phyloP scores from a whole-genome alignment of 371 early-diverging fungal species.

The Capillidium rhysosporum region DNA sequence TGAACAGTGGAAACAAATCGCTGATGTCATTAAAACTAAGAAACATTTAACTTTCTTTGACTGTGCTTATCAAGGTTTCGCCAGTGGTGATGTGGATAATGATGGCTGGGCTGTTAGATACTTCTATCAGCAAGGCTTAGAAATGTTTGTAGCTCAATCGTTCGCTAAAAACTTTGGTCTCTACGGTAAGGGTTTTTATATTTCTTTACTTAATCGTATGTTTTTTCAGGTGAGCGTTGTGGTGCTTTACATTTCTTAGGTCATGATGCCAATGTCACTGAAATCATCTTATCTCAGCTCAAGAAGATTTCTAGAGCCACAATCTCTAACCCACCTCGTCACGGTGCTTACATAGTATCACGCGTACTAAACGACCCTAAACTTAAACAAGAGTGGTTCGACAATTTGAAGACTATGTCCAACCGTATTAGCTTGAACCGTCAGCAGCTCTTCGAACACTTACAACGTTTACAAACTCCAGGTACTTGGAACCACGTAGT shows the following conservation, averaged over 20 bases:
- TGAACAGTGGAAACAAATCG: conserved; percentile 82
- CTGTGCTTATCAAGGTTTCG: conserved; percentile 95
- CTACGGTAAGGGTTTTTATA: conserved; percentile 33
- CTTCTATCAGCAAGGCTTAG: conserved; percentile 78
- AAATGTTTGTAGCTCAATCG: conserved; percentile 72
- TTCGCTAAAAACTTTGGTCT: conserved; percentile 96
- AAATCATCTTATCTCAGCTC: conserved; percentile 54
- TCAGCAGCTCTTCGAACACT: conserved; percentile 31
- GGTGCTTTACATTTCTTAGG: conserved; percentile 34
- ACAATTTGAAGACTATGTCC: conserved; percentile 64
- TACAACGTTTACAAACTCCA: conserved; percentile 54
- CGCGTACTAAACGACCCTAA: conserved; percentile 57
- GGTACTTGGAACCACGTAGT: conserved; percentile 88
- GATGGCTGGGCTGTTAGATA: conserved; percentile 84
- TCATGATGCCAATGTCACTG: conserved; percentile 34
- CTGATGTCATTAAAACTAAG: conserved; percentile 47
- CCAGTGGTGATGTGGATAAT: conserved; percentile 71
- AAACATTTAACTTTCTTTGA: conserved; percentile 86
- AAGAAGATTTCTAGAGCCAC: conserved; percentile 61
- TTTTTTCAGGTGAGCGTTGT: conserved; percentile 51
- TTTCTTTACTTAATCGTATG: not conserved
- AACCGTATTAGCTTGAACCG: conserved; percentile 78
- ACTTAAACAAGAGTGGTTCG: conserved; percentile 64
- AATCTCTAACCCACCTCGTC: conserved; percentile 77
- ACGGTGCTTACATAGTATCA: conserved; percentile 74